Conservation (phyloP, 371 early-diverging fungal species). For the Rhizopus sp. region DNA sequence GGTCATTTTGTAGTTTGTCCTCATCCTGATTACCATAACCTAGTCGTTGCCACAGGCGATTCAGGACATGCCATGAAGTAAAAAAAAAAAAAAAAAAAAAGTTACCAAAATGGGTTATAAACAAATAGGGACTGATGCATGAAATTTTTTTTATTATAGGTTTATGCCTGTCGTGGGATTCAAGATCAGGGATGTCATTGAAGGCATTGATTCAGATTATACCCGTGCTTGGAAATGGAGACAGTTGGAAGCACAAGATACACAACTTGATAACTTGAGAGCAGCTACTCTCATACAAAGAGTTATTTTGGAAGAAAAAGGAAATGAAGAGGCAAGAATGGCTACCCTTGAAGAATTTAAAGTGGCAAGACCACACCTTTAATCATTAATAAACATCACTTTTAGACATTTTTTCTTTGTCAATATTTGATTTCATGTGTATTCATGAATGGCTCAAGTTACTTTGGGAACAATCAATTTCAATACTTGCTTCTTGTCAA, state of each 20-base stretch:
- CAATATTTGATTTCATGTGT: too few relatives aligned
- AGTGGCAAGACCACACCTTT: conserved; percentile 1
- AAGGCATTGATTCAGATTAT: conserved; percentile 29
- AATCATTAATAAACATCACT: not conserved
- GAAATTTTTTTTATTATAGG: conserved; percentile 9
- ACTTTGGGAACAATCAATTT: too few relatives aligned
- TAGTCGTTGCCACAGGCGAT: conserved; percentile 48
- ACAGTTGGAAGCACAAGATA: conserved; percentile 22
- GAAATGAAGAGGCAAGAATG: conserved; percentile 23
- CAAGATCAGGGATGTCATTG: conserved; percentile 35
- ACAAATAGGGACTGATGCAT: not conserved
- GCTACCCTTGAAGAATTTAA: conserved; percentile 19
- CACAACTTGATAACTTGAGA: conserved; percentile 25
- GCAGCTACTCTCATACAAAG: conserved; percentile 21
- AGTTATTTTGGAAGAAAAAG: conserved; percentile 15
- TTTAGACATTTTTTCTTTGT: not conserved
- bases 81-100: conserved; percentile 19
- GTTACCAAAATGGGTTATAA: not conserved
- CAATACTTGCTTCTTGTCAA: too few relatives aligned
- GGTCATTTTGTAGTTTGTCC: conserved; percentile 45
- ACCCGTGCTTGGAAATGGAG: conserved; percentile 33
- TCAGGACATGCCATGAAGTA: conserved; percentile 57
- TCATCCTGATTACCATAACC: conserved; percentile 44
- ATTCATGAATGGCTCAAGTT: too few relatives aligned
- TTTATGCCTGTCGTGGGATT: conserved; percentile 38